Evolutionary conservation across 1,284 basidiomycete genomes (phyloP), one percentile per base, ranked within the genome.

Genomic region (Ceratobasidium sp.): DNA sequence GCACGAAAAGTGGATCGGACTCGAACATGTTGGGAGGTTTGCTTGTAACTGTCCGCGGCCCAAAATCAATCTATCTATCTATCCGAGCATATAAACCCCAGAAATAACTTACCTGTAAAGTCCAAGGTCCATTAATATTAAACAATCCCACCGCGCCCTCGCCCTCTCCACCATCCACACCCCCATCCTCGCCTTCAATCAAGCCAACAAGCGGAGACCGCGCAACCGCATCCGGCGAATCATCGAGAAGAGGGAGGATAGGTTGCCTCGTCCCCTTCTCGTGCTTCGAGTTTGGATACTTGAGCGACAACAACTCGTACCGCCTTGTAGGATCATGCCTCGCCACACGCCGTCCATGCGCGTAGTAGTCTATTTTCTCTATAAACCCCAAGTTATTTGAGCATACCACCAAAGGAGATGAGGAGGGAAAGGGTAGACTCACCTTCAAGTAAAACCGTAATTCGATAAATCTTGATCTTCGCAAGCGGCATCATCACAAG

Each of bases 361-460:
- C 89, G 78, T 87, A 91, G 79, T 96, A 96, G 72, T 94, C 92
- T 2, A 92, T 86, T 77, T 88, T 90, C 79, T 95, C 94, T 94
- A 76, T 49, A 67, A 54, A 1, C 57, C 46, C 43, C 21, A 1
- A 52, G 61, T 67, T 9, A 72, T 67, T 44, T 47, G 8, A 49
- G 6, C n/a, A 13, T 55, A 5, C n/a, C n/a, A n/a, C n/a, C n/a
- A n/a, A n/a, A n/a, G 52, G 6, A 9, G 47, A 7, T 50, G 28
- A 57, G 38, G 35, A 43, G 41, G 35, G 13, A 63, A 26, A 21
- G 38, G 43, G 35, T 30, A 21, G 7, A 79, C 86, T 74, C 75
- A 93, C 94, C 94, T 85, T 98, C 96, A 18, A 98, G 83, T n/a
- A 87, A 84, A 0, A 94, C 89, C 0, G 88, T 85, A 44, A 98